phyloP scores from a whole-genome alignment of 2,329 filamentous ascomycete genomes.

The Dothideomycetes sp. region DNA sequence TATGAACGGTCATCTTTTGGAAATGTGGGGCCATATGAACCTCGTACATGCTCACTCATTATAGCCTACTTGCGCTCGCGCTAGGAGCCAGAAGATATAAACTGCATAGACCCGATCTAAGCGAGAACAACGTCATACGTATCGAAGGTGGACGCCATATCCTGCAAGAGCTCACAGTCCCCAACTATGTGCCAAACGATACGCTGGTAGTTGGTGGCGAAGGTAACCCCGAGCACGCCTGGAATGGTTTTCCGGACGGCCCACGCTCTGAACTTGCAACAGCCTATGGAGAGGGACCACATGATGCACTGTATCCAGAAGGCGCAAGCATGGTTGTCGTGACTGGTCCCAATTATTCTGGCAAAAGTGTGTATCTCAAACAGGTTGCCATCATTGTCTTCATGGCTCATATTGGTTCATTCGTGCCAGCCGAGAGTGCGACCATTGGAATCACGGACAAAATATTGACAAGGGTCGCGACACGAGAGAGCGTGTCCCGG shows the following conservation, averaged over 20 bases:
- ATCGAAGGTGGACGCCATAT: slow-evolving; percentile 77
- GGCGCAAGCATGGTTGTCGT: slow-evolving; percentile 63
- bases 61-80: slow-evolving; percentile 65
- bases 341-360: slow-evolving; percentile 92
- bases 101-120: slow-evolving; percentile 60
- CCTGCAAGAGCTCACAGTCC: slow-evolving; percentile 72
- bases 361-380: slow-evolving; percentile 92
- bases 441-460: slow-evolving; percentile 82
- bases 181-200: slow-evolving; percentile 74
- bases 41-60: slow-evolving; percentile 14
- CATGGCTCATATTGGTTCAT: slow-evolving; percentile 85
- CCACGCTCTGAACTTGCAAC: too few relatives aligned
- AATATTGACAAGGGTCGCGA: slow-evolving; percentile 77
- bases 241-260: not conserved
- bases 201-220: slow-evolving; percentile 55
- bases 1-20: too few relatives aligned
- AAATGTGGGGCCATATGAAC: too few relatives aligned
- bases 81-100: slow-evolving; percentile 65
- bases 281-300: not conserved
- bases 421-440: slow-evolving; percentile 69
- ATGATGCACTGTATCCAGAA: slow-evolving; percentile 9
- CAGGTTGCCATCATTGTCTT: slow-evolving; percentile 86
- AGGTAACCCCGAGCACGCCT: slow-evolving; percentile 15
- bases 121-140: slow-evolving; percentile 54
- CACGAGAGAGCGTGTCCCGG: slow-evolving; percentile 55